phyloP scores from a whole-genome alignment of 2,329 filamentous ascomycete genomes.

The Aspergillus pseudotamarii region DNA sequence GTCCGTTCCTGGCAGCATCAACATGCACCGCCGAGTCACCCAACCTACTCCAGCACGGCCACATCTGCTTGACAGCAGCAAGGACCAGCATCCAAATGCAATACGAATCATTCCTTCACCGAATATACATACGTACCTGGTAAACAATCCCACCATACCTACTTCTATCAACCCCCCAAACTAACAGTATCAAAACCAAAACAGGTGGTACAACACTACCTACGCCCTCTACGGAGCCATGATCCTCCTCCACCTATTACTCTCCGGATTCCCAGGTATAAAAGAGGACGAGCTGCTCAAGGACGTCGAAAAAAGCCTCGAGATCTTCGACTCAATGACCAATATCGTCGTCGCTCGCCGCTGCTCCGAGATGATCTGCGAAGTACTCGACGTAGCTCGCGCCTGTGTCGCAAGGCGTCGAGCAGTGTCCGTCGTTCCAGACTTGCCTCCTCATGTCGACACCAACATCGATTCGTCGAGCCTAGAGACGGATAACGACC shows the following conservation, averaged over 20 bases:
- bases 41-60: conserved; percentile 23
- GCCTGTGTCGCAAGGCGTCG: conserved; percentile 18
- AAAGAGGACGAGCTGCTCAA: conserved; percentile 25
- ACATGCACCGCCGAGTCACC: conserved; percentile 12
- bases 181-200: not conserved
- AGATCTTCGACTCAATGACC: conserved; percentile 36
- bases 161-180: not conserved
- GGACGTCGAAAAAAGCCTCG: conserved; percentile 34
- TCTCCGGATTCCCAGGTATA: conserved; percentile 23
- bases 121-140: conserved; percentile 36
- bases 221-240: conserved; percentile 38
- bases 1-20: conserved; percentile 30
- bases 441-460: not conserved
- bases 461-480: not conserved
- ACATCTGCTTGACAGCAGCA: conserved; percentile 31
- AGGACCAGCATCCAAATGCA: conserved; percentile 31
- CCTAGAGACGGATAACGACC: not conserved
- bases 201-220: conserved; percentile 38
- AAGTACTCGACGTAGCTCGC: conserved; percentile 31
- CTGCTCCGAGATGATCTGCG: conserved; percentile 33
- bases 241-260: conserved; percentile 35
- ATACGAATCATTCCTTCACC: conserved; percentile 33
- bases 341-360: conserved; percentile 33
- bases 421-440: not conserved
- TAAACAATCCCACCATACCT: not conserved